These are phyloP conservation scores for Mycocentrospora acerina DNA, from an alignment of 2,329 filamentous ascomycete species.

Conservation along the genomic window DNA sequence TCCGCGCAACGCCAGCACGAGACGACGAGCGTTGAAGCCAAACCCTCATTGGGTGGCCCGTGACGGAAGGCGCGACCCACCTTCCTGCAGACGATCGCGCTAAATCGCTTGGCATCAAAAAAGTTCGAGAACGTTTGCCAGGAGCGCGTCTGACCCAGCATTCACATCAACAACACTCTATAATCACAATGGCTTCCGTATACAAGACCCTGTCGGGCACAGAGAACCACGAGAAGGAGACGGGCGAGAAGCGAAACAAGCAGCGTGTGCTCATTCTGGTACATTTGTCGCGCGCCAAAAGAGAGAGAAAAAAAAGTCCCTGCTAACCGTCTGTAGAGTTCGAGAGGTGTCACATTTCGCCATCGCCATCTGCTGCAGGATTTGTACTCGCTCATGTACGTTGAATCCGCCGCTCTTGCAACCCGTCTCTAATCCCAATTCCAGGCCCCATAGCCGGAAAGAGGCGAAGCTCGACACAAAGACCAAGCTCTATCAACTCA, in stretches of 20 bases:
- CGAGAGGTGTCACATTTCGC: slow-evolving; percentile 88
- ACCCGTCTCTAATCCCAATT: slow-evolving; percentile 6
- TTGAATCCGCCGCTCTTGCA: no score
- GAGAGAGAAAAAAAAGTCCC: slow-evolving; percentile 1
- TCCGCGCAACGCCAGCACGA: slow-evolving; percentile 8
- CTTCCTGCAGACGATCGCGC: slow-evolving; percentile 12
- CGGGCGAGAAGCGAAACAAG: slow-evolving; percentile 44
- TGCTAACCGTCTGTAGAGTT: slow-evolving; percentile 55
- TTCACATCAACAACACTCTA: slow-evolving; percentile 13
- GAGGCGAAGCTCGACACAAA: slow-evolving; percentile 98
- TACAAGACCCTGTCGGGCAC: slow-evolving; percentile 57
- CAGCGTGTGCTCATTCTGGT: slow-evolving; percentile 76
- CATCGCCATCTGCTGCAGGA: slow-evolving; percentile 94
- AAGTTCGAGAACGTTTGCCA: slow-evolving; percentile 28
- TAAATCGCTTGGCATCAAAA: slow-evolving; percentile 25
- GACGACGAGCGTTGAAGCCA: slow-evolving; percentile 11
- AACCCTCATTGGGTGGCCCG: slow-evolving; percentile 21
- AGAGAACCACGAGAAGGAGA: slow-evolving; percentile 39
- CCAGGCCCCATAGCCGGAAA: slow-evolving; percentile 78
- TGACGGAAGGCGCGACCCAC: slow-evolving; percentile 27
- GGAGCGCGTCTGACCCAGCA: slow-evolving; percentile 12
- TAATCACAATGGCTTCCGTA: slow-evolving; percentile 53
- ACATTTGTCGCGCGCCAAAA: slow-evolving; percentile 7
- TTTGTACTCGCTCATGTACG: slow-evolving; percentile 72
- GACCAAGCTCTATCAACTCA: slow-evolving; percentile 65